Conservation (phyloP, 2,329 filamentous ascomycete genomes). For the Xylaria sp. region DNA sequence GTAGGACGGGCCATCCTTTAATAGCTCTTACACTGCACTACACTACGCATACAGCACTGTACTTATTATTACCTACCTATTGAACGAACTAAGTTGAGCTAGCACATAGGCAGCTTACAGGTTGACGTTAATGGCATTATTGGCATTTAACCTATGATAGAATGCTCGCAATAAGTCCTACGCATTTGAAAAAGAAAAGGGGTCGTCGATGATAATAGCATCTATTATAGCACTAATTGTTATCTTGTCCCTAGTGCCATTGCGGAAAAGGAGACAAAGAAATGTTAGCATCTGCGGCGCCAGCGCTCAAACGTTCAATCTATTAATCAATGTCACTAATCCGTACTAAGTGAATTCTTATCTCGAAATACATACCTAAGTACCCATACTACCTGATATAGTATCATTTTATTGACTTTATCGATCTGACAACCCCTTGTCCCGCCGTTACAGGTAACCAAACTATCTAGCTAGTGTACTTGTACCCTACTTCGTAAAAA, state of each 20-base stretch:
- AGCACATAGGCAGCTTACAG: slow-evolving; percentile 12
- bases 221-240: slow-evolving; percentile 9
- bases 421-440: slow-evolving; percentile 3
- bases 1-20: slow-evolving; percentile 15
- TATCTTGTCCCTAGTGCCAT: slow-evolving; percentile 3
- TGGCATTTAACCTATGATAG: neutral
- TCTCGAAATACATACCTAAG: neutral
- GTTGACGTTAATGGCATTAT: slow-evolving; percentile 6
- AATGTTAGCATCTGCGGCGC: slow-evolving; percentile 21
- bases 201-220: slow-evolving; percentile 19
- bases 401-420: slow-evolving; percentile 20
- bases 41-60: neutral
- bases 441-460: neutral
- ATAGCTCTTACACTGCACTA: slow-evolving; percentile 3
- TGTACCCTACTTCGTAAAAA: neutral
- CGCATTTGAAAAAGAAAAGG: slow-evolving; percentile 31
- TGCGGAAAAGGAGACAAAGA: slow-evolving; percentile 13
- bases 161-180: slow-evolving; percentile 13
- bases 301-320: neutral
- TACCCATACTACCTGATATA: neutral
- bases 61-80: neutral
- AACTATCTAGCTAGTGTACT: neutral
- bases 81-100: slow-evolving; percentile 5
- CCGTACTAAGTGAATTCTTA: slow-evolving; percentile 8
- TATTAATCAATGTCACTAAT: slow-evolving; percentile 5